phyloP scores from a whole-genome alignment of 1,284 basidiomycete species.

The Naganishia albida region DNA sequence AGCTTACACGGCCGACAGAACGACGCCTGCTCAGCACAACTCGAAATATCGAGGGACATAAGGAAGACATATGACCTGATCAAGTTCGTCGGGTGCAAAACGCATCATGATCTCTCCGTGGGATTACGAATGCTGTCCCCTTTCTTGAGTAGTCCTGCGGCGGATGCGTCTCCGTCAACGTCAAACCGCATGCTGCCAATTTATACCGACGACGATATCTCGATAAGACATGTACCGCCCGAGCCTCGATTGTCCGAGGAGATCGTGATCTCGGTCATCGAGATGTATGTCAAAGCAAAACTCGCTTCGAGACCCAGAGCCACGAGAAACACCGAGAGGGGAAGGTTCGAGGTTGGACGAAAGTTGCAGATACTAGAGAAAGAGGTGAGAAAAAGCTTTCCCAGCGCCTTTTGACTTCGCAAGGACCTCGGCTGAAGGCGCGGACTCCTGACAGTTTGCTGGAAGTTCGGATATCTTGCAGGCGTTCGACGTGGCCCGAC shows the following conservation, averaged over 20 bases:
- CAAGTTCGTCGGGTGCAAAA: slow-evolving; percentile 12
- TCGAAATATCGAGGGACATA: not conserved
- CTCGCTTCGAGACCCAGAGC: not conserved
- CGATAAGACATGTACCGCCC: not conserved
- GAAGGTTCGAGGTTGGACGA: slow-evolving; percentile 2
- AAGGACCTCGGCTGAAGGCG: not conserved
- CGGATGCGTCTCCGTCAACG: not conserved
- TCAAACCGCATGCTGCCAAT: not conserved
- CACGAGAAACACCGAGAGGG: not conserved
- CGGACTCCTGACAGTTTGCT: not conserved
- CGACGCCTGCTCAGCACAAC: not conserved
- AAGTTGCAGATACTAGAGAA: slow-evolving; percentile 5
- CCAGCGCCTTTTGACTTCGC: not conserved
- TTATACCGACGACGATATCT: not conserved
- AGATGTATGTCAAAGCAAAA: slow-evolving; percentile 6
- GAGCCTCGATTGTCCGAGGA: not conserved
- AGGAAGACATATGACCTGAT: slow-evolving; percentile 9
- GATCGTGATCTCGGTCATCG: not conserved
- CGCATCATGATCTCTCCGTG: slow-evolving; percentile 8
- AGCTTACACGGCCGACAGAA: too few species aligned
- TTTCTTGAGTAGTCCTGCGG: not conserved
- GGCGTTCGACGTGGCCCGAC: slow-evolving; percentile 8
- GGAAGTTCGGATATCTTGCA: not conserved
- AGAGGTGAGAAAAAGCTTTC: not conserved
- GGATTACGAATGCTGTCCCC: slow-evolving; percentile 14